Conservation (phyloP, 495 filamentous ascomycete species). For the Aspergillus panamensis region DNA sequence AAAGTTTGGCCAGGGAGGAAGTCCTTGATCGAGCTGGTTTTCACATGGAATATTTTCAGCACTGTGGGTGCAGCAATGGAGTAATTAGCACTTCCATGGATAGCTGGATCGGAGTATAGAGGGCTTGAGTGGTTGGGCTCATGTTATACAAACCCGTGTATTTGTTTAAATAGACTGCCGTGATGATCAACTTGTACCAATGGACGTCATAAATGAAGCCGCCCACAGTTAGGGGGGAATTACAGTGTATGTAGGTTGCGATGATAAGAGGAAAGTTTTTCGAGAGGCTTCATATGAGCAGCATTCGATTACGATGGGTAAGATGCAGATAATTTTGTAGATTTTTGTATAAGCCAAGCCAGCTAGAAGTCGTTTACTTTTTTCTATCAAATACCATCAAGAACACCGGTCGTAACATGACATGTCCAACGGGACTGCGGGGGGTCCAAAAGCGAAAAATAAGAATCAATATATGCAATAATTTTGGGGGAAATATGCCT, state of each 20-base stretch:
- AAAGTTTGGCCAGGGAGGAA: no score
- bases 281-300: no score
- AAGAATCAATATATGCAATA: constrained; percentile 1
- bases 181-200: neutral
- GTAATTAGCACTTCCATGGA: neutral
- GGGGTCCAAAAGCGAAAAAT: constrained; percentile 6
- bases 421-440: constrained; percentile 15
- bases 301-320: no score
- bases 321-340: no score
- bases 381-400: constrained; percentile 30
- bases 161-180: neutral
- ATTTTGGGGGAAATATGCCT: neutral
- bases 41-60: neutral
- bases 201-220: no score
- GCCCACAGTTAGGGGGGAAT: no score
- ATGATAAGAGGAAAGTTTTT: no score
- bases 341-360: neutral
- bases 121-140: neutral
- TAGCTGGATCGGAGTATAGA: neutral
- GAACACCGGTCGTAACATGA: constrained; percentile 27
- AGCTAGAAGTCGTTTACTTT: constrained; percentile 10
- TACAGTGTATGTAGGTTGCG: no score
- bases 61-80: neutral
- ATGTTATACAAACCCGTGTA: neutral
- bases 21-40: no score